Base-by-base conservation (phyloP, 2,329 filamentous ascomycete genomes). In the Ophiostoma pallidulum region DNA sequence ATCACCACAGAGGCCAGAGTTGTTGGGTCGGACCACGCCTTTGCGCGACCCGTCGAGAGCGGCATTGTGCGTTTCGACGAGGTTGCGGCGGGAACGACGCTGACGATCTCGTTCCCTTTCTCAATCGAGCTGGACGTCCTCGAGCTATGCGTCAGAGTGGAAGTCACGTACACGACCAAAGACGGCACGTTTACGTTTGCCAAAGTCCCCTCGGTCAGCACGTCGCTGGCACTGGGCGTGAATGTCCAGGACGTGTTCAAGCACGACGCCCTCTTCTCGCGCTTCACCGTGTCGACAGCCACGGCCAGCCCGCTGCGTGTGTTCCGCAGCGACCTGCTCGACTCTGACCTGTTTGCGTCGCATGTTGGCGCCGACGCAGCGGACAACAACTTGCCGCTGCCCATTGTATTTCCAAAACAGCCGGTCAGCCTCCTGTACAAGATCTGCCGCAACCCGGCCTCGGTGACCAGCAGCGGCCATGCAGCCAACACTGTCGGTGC, bases 181-280 rank as follows among this genome's bases (percentile, higher is more conserved):
- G 67, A 77, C 3, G 84, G 82, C 3, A 71, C 68, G 8, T 86
- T 87, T 54, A 71, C 73, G 46, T 84, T 82, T 60, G 74, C 78
- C 14, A 77, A 75, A 14, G 72, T 74, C 8, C 75, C 77, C 18
- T 77, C 73, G 4, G 72, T 94, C 18, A 75, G 82, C 3, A 83
- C 92, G 2, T 76, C 84, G 1, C 71, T 98, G 4, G 86, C 88
- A 0, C 73, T 98, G 4, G 90, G 91, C 3, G 92, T 98, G 53
- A 97, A 97, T 55, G 92, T 98, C 6, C 90, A 97, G 58, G 92
- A 98, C 57, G 79, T 94, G 24, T 97, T 97, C 70, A 94, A 95
- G 61, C 80, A 87, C 53, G 69, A 80, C 8, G 74, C 79, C 0
- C 72, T 97, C 0, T 92, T 92, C 59, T 96, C 90, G 0, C 83